These are phyloP conservation scores for Teunomyces stri DNA, from an alignment of 805 yeast species.

Conservation along the genomic window DNA sequence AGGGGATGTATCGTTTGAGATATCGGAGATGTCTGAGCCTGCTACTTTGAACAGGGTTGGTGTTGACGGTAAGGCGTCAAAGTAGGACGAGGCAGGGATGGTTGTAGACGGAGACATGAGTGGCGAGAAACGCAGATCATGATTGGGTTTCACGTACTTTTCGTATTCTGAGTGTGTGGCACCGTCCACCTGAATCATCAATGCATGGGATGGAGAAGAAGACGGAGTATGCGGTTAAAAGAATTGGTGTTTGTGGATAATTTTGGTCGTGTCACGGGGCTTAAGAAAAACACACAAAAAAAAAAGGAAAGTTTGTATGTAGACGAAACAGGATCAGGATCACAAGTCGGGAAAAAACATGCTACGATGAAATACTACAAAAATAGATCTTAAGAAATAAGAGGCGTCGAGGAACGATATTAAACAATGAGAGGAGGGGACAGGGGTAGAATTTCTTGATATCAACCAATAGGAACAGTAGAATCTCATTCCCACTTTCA, in stretches of 20 bases:
- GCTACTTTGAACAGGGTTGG: slow-evolving; percentile 25
- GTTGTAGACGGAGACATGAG: neutral
- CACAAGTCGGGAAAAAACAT: too few species aligned
- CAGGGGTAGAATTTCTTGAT: too few species aligned
- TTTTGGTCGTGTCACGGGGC: neutral
- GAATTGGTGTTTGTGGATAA: slow-evolving; percentile 1
- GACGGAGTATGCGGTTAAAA: neutral
- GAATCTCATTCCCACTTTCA: too few species aligned
- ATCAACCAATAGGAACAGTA: too few species aligned
- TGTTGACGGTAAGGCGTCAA: slow-evolving; percentile 19
- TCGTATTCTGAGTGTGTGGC: slow-evolving; percentile 4
- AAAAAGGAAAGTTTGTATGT: neutral
- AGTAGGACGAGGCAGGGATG: neutral
- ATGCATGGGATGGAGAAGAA: slow-evolving; percentile 2
- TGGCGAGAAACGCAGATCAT: neutral
- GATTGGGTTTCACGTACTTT: neutral
- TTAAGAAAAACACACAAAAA: neutral
- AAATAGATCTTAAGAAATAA: too few species aligned
- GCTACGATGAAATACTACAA: too few species aligned
- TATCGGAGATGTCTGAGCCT: slow-evolving; percentile 21
- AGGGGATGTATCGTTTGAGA: slow-evolving; percentile 26
- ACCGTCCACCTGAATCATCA: slow-evolving; percentile 5
- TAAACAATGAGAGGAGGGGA: too few species aligned
- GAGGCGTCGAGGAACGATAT: too few species aligned
- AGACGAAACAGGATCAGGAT: too few species aligned